Conservation (phyloP, 2,329 filamentous ascomycete species). For the Cordyceps tenuipes region DNA sequence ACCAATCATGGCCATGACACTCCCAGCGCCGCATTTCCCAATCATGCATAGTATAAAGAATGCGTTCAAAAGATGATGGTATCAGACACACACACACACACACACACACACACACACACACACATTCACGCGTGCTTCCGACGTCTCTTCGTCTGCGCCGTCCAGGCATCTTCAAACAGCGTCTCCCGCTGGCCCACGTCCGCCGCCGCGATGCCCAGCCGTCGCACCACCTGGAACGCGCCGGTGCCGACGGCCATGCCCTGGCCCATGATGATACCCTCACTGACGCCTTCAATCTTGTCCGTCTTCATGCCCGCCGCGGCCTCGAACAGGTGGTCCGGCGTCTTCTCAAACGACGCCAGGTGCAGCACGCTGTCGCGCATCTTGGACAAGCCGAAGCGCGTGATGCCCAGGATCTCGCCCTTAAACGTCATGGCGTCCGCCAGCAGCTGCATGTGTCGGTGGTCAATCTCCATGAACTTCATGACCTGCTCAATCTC, state of each 20-base stretch:
- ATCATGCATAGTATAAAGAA: neutral
- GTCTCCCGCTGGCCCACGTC: conserved; percentile 52
- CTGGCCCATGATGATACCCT: conserved; percentile 98
- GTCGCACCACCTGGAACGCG: conserved; percentile 78
- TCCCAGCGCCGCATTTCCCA: neutral
- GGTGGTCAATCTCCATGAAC: conserved; percentile 90
- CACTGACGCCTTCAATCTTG: conserved; percentile 83
- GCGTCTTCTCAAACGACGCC: conserved; percentile 95
- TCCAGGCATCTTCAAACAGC: conserved; percentile 64
- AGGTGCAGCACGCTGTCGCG: conserved; percentile 88
- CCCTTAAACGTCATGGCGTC: conserved; percentile 99
- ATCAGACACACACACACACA: neutral
- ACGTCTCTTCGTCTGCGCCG: conserved; percentile 20
- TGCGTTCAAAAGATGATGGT: neutral
- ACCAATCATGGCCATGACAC: neutral
- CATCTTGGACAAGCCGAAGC: conserved; percentile 95
- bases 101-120: neutral
- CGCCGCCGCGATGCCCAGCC: conserved; percentile 57
- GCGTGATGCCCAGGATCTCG: conserved; percentile 90
- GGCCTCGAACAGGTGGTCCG: conserved; percentile 93
- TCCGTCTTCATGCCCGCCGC: conserved; percentile 89
- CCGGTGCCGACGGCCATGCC: conserved; percentile 87
- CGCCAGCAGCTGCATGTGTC: conserved; percentile 93
- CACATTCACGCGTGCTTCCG: neutral
- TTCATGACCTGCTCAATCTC: conserved; percentile 89